These are phyloP conservation scores for Cicer yamashitae DNA, from an alignment of 306 rosid species.

Conservation along the genomic window DNA sequence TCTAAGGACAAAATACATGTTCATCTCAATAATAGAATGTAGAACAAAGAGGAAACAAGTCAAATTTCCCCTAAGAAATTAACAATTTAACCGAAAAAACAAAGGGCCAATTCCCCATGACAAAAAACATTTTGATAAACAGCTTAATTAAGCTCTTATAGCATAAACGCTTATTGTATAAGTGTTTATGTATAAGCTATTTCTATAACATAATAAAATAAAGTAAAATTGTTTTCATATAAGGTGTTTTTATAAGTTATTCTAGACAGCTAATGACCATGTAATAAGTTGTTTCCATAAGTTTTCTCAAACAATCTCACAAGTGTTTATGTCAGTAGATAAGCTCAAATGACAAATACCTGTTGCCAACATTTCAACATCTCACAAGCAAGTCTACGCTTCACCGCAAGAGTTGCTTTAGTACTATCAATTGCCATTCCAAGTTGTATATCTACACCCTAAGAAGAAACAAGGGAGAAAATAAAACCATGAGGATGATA, in stretches of 20 bases:
- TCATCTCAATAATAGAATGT: not conserved
- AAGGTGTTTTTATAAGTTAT: too few species aligned
- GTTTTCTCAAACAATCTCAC: too few species aligned
- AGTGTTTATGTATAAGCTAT: too few species aligned
- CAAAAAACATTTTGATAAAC: not conserved
- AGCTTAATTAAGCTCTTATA: too few species aligned
- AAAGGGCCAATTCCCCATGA: not conserved
- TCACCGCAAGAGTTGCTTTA: slow-evolving; percentile 98
- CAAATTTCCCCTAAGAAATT: not conserved
- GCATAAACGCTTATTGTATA: too few species aligned
- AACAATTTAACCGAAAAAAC: not conserved
- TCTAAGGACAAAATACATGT: not conserved
- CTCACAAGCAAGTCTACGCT: slow-evolving; percentile 99
- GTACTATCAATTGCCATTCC: slow-evolving; percentile 98
- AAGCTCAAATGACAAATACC: slow-evolving; percentile 45
- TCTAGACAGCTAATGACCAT: too few species aligned
- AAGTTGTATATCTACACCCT: slow-evolving; percentile 97
- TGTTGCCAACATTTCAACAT: slow-evolving; percentile 99
- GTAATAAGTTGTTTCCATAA: too few species aligned
- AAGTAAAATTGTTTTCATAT: too few species aligned
- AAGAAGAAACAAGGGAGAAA: slow-evolving; percentile 39
- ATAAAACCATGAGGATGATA: not conserved
- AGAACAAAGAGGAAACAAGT: slow-evolving; percentile 12
- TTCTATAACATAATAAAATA: too few species aligned
- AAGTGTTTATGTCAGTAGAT: too few species aligned